These are phyloP conservation scores for Globisporangium nagaii DNA, from an alignment of 352 stramenopile species.

Conservation along the genomic window DNA sequence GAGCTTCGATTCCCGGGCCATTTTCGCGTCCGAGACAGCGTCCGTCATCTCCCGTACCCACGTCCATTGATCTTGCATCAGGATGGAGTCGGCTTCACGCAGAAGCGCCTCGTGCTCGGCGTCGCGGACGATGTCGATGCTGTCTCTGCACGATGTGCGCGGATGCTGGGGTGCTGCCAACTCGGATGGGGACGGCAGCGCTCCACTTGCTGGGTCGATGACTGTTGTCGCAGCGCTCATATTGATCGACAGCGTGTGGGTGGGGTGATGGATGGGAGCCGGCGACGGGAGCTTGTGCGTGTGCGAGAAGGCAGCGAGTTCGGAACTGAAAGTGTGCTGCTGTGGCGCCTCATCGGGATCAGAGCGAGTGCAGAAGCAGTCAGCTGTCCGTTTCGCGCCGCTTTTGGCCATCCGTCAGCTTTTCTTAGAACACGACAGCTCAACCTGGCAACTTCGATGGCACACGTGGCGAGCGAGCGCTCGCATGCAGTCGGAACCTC, in stretches of 20 bases:
- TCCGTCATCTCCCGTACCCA: conserved; percentile 6
- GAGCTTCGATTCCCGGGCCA: neutral
- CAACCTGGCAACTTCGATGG: too few relatives aligned
- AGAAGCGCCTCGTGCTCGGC: neutral
- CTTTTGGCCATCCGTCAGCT: too few relatives aligned
- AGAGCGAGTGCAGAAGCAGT: too few relatives aligned
- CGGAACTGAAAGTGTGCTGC: too few relatives aligned
- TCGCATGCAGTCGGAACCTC: too few relatives aligned
- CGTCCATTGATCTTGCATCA: conserved; percentile 2
- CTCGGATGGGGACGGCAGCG: neutral
- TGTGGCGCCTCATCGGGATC: too few relatives aligned
- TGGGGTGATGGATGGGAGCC: too few relatives aligned
- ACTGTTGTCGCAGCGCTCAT: neutral
- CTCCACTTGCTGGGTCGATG: neutral
- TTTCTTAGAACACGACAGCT: neutral
- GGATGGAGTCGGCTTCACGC: neutral
- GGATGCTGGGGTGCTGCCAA: neutral
- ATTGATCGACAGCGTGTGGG: too few relatives aligned
- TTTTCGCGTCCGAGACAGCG: neutral
- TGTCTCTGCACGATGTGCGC: neutral
- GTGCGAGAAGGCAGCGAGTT: too few relatives aligned
- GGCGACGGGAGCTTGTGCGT: too few relatives aligned
- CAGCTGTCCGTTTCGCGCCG: too few relatives aligned
- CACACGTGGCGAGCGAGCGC: too few relatives aligned
- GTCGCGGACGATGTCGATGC: neutral